Conservation (phyloP, 2,329 filamentous ascomycete genomes). For the Aspergillus calidoustus region DNA sequence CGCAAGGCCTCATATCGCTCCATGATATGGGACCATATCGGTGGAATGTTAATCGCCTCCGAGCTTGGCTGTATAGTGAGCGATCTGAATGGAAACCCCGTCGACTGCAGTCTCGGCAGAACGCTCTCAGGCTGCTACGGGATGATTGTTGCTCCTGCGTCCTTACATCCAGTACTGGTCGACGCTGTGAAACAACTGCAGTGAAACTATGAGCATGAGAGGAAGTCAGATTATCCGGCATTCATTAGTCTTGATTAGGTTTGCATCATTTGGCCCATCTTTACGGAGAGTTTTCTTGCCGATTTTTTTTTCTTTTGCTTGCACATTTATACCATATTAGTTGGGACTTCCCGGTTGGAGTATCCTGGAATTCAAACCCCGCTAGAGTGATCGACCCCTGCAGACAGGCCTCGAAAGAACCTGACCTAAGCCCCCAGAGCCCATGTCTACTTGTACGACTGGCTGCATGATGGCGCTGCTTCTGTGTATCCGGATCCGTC, state of each 20-base stretch:
- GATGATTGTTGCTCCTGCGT: conserved; percentile 47
- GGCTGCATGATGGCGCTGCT: conserved; percentile 4
- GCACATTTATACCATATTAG: too few relatives aligned
- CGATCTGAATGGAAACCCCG: conserved; percentile 55
- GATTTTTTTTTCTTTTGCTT: background rate
- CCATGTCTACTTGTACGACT: background rate
- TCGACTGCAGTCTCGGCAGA: conserved; percentile 54
- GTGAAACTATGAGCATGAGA: conserved; percentile 10
- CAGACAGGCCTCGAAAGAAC: background rate
- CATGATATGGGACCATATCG: conserved; percentile 61
- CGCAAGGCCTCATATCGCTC: conserved; percentile 49
- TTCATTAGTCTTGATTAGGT: background rate
- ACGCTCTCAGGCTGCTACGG: conserved; percentile 45
- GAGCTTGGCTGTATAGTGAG: conserved; percentile 57
- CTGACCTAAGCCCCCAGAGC: background rate
- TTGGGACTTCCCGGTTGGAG: background rate
- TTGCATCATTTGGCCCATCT: background rate
- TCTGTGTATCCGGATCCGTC: too few relatives aligned
- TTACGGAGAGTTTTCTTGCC: background rate
- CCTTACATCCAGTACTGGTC: conserved; percentile 39
- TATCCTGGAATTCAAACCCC: background rate
- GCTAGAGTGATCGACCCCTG: background rate
- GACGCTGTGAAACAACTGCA: conserved; percentile 36
- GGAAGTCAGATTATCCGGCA: background rate
- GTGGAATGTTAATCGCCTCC: conserved; percentile 56